Base-by-base conservation (phyloP, 2,329 filamentous ascomycete genomes). In the Gnomoniopsis sp. region DNA sequence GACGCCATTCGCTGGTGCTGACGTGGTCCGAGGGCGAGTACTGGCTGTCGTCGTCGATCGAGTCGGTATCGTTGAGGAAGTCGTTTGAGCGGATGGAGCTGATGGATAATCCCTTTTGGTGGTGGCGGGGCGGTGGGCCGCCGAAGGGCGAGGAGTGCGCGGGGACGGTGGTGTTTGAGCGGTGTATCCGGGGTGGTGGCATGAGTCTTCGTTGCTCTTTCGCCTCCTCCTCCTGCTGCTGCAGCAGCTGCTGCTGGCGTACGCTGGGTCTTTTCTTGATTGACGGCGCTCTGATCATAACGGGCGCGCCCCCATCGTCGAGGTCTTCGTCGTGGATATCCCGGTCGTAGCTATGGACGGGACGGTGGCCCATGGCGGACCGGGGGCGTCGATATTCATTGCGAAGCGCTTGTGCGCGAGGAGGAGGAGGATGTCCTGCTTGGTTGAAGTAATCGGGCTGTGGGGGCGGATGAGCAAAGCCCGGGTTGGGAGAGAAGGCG, bases 181-280 rank as follows among this genome's bases (percentile, higher is more conserved):
- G 71, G 50, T 68, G 65, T 11, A 70, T 69, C 12, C 6, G 33
- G 3, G 79, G 79, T 12, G 80, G 80, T 22, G 81, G 80, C 79
- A 82, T 81, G 33, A 73, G 71, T 52, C 66, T 70, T 34, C 76
- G 73, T 53, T 80, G 79, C 1, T 81, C 76, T 0, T 78, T 74
- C 8, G 8, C 34, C 53, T 80, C 79, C 1, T 81, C 76, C 0
- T 78, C 74, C n/a, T n/a, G n/a, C n/a, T n/a, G n/a, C n/a, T n/a
- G n/a, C n/a, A n/a, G n/a, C n/a, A n/a, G n/a, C n/a, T n/a, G n/a
- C 8, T 71, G 67, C 74, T 77, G 55, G 62, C 66, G 63, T 67
- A 53, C 47, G 21, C 52, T 57, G 11, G 38, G 48, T 21, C 60
- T 72, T 65, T 70, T 75, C 14, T 70, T 70, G 36, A 72, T 66